A percentile compares a stretch with the other conserved stretches of the same genome.
phyloP scores from a whole-genome alignment of 2,329 filamentous ascomycete species.

The Fusarium sp. region DNA sequence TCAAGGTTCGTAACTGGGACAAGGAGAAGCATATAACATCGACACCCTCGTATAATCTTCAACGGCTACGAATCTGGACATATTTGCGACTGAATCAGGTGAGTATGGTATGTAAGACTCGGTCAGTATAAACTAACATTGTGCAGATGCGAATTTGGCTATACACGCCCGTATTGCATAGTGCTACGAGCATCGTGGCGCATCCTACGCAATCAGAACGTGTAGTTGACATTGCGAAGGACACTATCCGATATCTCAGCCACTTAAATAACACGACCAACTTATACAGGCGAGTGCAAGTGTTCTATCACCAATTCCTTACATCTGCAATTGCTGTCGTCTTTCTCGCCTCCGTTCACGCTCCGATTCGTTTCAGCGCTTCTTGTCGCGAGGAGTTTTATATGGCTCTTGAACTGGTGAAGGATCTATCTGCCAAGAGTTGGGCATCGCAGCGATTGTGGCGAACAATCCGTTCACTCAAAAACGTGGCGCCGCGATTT shows the following conservation, averaged over 20 bases:
- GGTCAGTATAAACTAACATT: slow-evolving; percentile 5
- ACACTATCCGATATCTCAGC: slow-evolving; percentile 78
- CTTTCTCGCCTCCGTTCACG: slow-evolving; percentile 81
- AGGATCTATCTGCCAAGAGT: slow-evolving; percentile 77
- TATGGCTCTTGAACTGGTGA: slow-evolving; percentile 79
- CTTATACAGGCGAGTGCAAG: slow-evolving; percentile 77
- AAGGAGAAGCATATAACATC: slow-evolving; percentile 65
- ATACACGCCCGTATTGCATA: slow-evolving; percentile 88
- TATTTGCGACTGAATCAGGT: slow-evolving; percentile 87
- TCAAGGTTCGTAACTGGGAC: slow-evolving; percentile 70
- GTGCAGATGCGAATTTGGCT: slow-evolving; percentile 82
- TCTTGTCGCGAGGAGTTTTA: slow-evolving; percentile 82
- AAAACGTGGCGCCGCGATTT: slow-evolving; percentile 77
- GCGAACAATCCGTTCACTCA: slow-evolving; percentile 77
- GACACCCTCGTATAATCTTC: slow-evolving; percentile 72
- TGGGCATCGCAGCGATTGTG: slow-evolving; percentile 80
- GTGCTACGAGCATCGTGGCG: slow-evolving; percentile 82
- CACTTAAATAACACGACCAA: slow-evolving; percentile 79
- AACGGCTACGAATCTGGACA: slow-evolving; percentile 83
- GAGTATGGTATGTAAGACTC: slow-evolving; percentile 14
- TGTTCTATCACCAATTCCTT: slow-evolving; percentile 85
- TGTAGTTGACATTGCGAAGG: slow-evolving; percentile 79
- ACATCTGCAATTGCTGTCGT: slow-evolving; percentile 80
- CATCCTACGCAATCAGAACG: slow-evolving; percentile 80
- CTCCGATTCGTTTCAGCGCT: slow-evolving; percentile 76